Evolutionary conservation across 1,284 basidiomycete genomes (phyloP), one percentile per base, ranked within the genome.

Genomic region (Puccinia coronata): DNA sequence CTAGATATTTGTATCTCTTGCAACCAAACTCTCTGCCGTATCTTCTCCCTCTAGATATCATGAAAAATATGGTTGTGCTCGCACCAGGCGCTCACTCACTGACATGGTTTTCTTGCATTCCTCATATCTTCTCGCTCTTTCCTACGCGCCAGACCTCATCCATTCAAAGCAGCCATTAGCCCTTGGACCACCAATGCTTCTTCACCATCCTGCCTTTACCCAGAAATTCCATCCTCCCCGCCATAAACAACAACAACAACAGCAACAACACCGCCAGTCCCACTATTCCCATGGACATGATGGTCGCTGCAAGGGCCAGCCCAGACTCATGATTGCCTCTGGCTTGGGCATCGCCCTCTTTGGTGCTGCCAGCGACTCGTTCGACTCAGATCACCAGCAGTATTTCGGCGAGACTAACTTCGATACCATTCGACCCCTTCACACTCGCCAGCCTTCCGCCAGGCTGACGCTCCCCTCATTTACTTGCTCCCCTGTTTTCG

Each of bases 371-470:
- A 34, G 11, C 34, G 43, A 25, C 28, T 51, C 67, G 67, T 47
- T 23, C 47, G 67, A 51, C 47, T 47, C 41, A n/a, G 67, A 47
- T 70, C 43, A 70, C 11, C 41, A 70, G 41, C 67, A n/a, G 47
- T 49, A 47, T 43, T 51, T 51, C 34, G 23, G 43, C 67, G 67
- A 70, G 23, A 70, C 67, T 39, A 49, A 70, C 43, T 70, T 70
- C n/a, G 67, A 70, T 34, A 70, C 67, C 67, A 70, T 70, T 23
- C 67, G 67, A 49, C 67, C 67, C 25, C 43, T 49, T 70, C 67
- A 70, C 31, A 70, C 25, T 25, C 67, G 67, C n/a, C 67, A 70
- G 28, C 47, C 67, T 8, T 49, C 67, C 25, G 47, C 67, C 47
- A 70, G 67, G 67, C 34, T 25, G 34, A 51, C 43, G 16, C 43